A percentile compares a stretch with the other conserved stretches of the same genome.
Conservation (phyloP, 2,329 filamentous ascomycete species). For the Sarocladium brachiariae region DNA sequence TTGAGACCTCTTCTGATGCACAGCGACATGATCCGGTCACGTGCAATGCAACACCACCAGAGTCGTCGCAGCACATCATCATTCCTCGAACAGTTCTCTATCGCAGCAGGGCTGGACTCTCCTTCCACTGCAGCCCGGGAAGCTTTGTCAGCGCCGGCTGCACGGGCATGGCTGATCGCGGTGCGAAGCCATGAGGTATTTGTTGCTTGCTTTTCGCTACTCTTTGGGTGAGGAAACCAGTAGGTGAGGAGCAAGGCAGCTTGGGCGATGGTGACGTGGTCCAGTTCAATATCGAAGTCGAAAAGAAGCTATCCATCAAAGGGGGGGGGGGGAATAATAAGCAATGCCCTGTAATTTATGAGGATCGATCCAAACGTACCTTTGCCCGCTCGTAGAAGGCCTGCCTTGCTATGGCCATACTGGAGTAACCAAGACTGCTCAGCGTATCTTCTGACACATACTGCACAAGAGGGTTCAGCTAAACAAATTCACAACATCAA, state of each 20-base stretch:
- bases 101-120: neutral
- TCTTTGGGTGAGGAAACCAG: neutral
- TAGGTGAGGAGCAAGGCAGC: neutral
- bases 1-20: conserved; percentile 6
- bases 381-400: neutral
- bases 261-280: neutral
- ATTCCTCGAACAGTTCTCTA: neutral
- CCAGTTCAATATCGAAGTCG: neutral
- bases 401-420: neutral
- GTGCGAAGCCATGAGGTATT: neutral
- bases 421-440: neutral
- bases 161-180: neutral
- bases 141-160: neutral
- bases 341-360: no score
- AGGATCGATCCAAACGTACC: neutral
- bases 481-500: no score
- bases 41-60: conserved; percentile 11
- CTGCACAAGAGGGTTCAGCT: neutral
- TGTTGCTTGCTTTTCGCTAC: neutral
- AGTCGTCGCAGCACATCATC: neutral
- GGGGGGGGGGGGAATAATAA: no score
- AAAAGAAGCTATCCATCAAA: neutral
- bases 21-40: conserved; percentile 11
- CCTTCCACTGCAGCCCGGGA: neutral
- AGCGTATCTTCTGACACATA: neutral